A percentile compares a stretch with the other conserved stretches of the same genome.
These are phyloP conservation scores for Lasiosphaeris hirsuta DNA, from an alignment of 495 filamentous ascomycete species.

Conservation along the genomic window DNA sequence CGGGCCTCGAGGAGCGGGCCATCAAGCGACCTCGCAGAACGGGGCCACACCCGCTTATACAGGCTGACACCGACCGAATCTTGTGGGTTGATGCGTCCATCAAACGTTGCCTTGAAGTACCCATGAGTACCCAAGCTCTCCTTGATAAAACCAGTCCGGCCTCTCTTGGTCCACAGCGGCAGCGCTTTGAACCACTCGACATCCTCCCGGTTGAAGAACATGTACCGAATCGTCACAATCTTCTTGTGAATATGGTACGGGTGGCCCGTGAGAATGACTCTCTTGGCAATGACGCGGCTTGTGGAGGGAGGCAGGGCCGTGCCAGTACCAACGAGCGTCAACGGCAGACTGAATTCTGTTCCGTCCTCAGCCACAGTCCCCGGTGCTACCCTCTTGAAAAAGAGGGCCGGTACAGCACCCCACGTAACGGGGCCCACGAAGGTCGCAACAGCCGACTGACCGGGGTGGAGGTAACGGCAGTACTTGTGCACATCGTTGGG, in stretches of 20 bases:
- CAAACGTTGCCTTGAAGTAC: constrained; percentile 98
- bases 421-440: constrained; percentile 89
- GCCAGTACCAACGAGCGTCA: constrained; percentile 78
- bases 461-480: constrained; percentile 88
- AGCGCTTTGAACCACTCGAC: constrained; percentile 95
- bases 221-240: constrained; percentile 93
- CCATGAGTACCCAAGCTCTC: constrained; percentile 94
- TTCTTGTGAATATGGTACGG: constrained; percentile 98
- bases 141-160: constrained; percentile 84
- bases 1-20: constrained; percentile 31
- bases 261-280: constrained; percentile 90
- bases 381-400: constrained; percentile 61
- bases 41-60: constrained; percentile 91
- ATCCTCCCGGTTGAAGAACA: constrained; percentile 98
- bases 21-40: constrained; percentile 55
- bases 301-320: constrained; percentile 78
- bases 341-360: constrained; percentile 29
- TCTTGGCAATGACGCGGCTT: constrained; percentile 82
- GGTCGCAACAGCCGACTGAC: constrained; percentile 83
- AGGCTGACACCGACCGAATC: constrained; percentile 89
- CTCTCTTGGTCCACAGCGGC: constrained; percentile 89
- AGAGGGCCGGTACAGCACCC: constrained; percentile 84
- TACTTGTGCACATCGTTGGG: constrained; percentile 97
- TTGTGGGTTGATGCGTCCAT: constrained; percentile 89
- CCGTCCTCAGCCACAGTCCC: constrained; percentile 26